Base-by-base conservation (phyloP, 2,329 filamentous ascomycete species). In the Aureobasidium sp. region DNA sequence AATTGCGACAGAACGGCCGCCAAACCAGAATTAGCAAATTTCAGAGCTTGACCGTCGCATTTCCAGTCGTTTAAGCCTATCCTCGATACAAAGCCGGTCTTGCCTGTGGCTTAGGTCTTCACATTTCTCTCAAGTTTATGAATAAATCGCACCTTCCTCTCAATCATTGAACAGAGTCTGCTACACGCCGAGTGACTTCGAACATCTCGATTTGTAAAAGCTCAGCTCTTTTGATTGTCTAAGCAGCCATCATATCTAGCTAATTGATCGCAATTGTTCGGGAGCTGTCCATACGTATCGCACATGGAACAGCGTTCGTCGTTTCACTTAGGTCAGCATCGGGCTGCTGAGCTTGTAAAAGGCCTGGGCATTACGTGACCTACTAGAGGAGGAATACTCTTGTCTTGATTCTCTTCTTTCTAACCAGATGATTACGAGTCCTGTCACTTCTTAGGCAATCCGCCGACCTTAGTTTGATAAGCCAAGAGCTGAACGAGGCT, bases 391-490 rank as follows among this genome's bases (percentile, higher is more conserved):
- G 48, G 48, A 29, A 36, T 36, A 34, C 48, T n/a, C n/a, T n/a
- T n/a, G n/a, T 51, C 48, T 51, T n/a, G 10, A 7, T 51, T 51
- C 48, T 34, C 48, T 51, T 51, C 48, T 51, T 51, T 51, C 48
- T 51, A 51, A 51, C 48, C 27, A 51, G 48, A 51, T 34, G 27
- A 51, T 51, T n/a, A 51, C 8, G 17, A n/a, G 48, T 51, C 48
- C 48, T 51, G 27, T 51, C 27, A 51, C 48, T 51, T 51, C 48
- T 51, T 36, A 51, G 48, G 27, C 48, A 51, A 51, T 51, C 48
- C 48, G 48, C 48, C 20, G 10, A 34, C 48, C 27, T 51, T 51
- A 32, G 9, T 51, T 34, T 36, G 12, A 34, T 51, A 15, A n/a
- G 48, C 48, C 27, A 51, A 34, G 48, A 51, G 27, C 48, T 51